Evolutionary conservation across 2,329 filamentous ascomycete genomes (phyloP).

Genomic region (Cryphonectria carpinicola): DNA sequence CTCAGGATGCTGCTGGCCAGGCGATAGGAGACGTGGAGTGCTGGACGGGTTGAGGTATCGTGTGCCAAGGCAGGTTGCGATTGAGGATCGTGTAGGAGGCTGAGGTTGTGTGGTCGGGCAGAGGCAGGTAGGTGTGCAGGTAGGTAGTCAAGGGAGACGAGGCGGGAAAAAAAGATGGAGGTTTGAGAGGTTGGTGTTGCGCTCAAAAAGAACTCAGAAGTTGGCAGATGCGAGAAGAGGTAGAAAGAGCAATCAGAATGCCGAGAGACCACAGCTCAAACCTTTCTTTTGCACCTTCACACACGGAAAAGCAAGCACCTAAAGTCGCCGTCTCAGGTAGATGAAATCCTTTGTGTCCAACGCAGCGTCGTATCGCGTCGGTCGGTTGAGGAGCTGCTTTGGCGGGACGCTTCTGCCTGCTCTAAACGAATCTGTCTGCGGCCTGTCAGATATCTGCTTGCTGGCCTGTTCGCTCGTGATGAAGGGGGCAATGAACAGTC

Average conservation of each 20-base stretch:
- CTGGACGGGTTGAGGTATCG: conserved; percentile 15
- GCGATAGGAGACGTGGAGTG: conserved; percentile 21
- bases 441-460: conserved; percentile 12
- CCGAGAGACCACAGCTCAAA: conserved; percentile 33
- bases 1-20: conserved; percentile 25
- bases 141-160: conserved; percentile 27
- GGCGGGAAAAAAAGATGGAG: conserved; percentile 20
- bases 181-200: conserved; percentile 24
- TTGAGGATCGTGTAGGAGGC: conserved; percentile 5
- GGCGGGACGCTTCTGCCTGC: conserved; percentile 15
- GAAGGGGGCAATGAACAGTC: not conserved
- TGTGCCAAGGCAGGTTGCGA: conserved; percentile 18
- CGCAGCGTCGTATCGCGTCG: conserved; percentile 10
- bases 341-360: conserved; percentile 1
- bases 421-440: conserved; percentile 27
- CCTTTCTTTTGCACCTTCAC: conserved; percentile 30
- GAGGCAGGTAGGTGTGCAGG: conserved; percentile 9
- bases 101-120: conserved; percentile 25
- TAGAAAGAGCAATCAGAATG: conserved; percentile 27
- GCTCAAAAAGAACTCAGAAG: conserved; percentile 29
- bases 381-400: conserved; percentile 18
- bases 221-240: conserved; percentile 24
- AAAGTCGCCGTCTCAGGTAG: conserved; percentile 19
- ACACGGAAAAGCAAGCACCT: conserved; percentile 26
- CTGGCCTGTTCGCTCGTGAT: not conserved